phyloP scores from a whole-genome alignment of 2,329 filamentous ascomycete species.

The Xylaria sp. region DNA sequence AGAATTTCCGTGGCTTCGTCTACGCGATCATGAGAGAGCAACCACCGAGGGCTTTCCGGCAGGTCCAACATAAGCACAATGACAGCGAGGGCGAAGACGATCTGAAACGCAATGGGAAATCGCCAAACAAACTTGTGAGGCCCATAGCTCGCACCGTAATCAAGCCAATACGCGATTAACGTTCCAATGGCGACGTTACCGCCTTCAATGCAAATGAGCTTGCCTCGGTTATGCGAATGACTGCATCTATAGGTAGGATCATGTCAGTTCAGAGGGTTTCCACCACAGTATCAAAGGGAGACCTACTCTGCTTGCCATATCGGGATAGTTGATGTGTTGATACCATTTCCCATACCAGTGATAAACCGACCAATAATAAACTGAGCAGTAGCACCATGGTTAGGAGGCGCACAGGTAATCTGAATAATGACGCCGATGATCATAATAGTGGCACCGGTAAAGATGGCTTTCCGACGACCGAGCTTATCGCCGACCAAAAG shows the following conservation, averaged over 20 bases:
- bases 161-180: conserved; percentile 57
- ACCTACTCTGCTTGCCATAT: conserved; percentile 54
- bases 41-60: conserved; percentile 66
- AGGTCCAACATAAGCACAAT: conserved; percentile 54
- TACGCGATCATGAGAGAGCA: conserved; percentile 56
- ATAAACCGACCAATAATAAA: conserved; percentile 61
- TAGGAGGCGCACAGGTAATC: conserved; percentile 57
- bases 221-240: conserved; percentile 65
- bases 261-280: conserved; percentile 29
- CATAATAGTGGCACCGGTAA: conserved; percentile 63
- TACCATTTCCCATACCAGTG: conserved; percentile 62
- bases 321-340: conserved; percentile 59
- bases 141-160: conserved; percentile 53
- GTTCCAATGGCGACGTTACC: conserved; percentile 56
- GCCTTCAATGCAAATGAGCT: conserved; percentile 67
- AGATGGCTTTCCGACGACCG: conserved; percentile 64
- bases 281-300: not conserved
- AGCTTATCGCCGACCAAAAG: conserved; percentile 62
- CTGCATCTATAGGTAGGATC: conserved; percentile 46
- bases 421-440: conserved; percentile 67
- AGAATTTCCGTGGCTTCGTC: conserved; percentile 63
- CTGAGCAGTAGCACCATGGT: conserved; percentile 58
- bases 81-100: conserved; percentile 57
- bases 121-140: conserved; percentile 52
- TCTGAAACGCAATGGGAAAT: conserved; percentile 56